These are phyloP conservation scores for Pichia cephalocereana DNA, from an alignment of 805 yeast species.

Conservation along the genomic window DNA sequence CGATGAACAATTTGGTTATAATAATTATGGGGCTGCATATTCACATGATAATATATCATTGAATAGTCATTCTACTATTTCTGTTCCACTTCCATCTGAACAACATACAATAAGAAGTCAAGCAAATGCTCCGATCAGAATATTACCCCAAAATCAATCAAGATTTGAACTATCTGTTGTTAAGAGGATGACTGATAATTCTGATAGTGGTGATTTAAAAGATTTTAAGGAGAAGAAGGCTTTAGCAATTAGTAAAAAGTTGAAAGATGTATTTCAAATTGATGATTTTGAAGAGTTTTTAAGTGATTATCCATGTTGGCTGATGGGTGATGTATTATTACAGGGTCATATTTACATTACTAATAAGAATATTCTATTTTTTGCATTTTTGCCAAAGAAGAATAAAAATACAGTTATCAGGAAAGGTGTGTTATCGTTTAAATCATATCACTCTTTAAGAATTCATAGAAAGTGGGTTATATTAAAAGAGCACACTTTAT, in stretches of 20 bases:
- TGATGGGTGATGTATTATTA: slow-evolving; percentile 68
- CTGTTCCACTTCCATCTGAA: not conserved
- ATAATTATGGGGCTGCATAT: not conserved
- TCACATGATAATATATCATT: not conserved
- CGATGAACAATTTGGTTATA: not conserved
- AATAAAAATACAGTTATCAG: slow-evolving; percentile 33
- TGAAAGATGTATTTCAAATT: slow-evolving; percentile 34
- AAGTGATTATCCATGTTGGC: slow-evolving; percentile 69
- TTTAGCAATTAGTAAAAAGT: slow-evolving; percentile 26
- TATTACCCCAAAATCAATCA: slow-evolving; percentile 7
- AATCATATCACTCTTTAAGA: slow-evolving; percentile 28
- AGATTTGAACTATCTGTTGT: slow-evolving; percentile 28
- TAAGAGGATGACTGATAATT: slow-evolving; percentile 18
- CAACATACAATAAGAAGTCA: not conserved
- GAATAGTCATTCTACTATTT: not conserved
- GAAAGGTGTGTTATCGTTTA: slow-evolving; percentile 43
- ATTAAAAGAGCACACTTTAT: slow-evolving; percentile 55
- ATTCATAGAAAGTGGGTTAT: slow-evolving; percentile 71
- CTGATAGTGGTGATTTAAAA: slow-evolving; percentile 1
- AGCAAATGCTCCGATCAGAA: not conserved
- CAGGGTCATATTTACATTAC: slow-evolving; percentile 85
- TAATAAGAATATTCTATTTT: slow-evolving; percentile 51
- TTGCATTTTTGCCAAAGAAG: slow-evolving; percentile 63
- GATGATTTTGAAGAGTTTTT: slow-evolving; percentile 45
- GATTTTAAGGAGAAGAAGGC: slow-evolving; percentile 23